Percentiles rank a stretch among this genome's conserved stretches.
These are phyloP conservation scores for Neonectria sp. DNA, from an alignment of 2,329 filamentous ascomycete species.

Conservation along the genomic window DNA sequence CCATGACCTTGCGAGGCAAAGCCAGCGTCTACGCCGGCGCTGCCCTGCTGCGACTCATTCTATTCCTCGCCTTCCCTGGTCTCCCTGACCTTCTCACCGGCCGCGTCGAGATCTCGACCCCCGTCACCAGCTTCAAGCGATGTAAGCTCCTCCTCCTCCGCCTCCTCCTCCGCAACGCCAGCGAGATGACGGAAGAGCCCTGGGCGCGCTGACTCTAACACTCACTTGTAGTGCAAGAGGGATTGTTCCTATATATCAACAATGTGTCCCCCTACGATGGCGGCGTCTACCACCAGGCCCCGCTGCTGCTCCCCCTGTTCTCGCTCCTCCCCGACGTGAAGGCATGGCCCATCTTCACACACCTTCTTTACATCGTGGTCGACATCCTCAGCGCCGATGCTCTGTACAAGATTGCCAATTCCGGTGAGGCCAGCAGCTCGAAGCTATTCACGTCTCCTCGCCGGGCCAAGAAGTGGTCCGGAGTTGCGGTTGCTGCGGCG, in stretches of 20 bases:
- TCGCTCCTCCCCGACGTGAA: conserved; percentile 83
- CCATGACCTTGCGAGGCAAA: conserved; percentile 59
- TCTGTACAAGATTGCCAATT: conserved; percentile 84
- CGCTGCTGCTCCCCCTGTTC: conserved; percentile 92
- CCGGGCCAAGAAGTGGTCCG: conserved; percentile 81
- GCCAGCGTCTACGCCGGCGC: conserved; percentile 80
- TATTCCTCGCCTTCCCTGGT: conserved; percentile 86
- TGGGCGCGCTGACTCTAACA: conserved; percentile 18
- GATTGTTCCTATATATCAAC: conserved; percentile 94
- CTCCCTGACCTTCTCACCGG: conserved; percentile 89
- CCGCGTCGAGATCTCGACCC: conserved; percentile 96
- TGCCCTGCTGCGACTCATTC: conserved; percentile 81
- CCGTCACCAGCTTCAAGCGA: conserved; percentile 98
- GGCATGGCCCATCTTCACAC: conserved; percentile 79
- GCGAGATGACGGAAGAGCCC: neutral
- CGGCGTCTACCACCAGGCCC: conserved; percentile 86
- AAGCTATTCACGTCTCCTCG: conserved; percentile 84
- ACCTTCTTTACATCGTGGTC: conserved; percentile 84
- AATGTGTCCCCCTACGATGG: conserved; percentile 98
- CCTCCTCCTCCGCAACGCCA: neutral
- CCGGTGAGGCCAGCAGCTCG: conserved; percentile 82
- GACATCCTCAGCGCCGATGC: conserved; percentile 89
- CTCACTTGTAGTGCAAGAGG: conserved; percentile 77
- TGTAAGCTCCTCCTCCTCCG: conserved; percentile 67
- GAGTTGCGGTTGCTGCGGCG: conserved; percentile 83